A percentile compares a stretch with the other conserved stretches of the same genome.
phyloP scores from a whole-genome alignment of 352 stramenopile genomes.

The Discostella stelligera region DNA sequence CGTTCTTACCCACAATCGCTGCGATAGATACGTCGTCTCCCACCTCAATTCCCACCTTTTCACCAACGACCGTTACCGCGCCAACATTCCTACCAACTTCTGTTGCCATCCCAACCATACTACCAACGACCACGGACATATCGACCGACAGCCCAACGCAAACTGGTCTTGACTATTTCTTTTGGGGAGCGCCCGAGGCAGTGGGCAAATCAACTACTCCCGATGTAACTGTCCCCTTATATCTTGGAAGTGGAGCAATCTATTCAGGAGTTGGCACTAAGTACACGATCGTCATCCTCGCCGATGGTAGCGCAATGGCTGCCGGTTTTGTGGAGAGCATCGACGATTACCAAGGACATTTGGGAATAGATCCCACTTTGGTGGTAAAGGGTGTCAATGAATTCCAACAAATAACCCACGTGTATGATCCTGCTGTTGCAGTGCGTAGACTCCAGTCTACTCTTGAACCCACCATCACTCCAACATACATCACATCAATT shows the following conservation, averaged over 20 bases:
- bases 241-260: constrained; percentile 28
- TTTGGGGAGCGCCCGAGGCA: constrained; percentile 47
- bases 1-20: not conserved
- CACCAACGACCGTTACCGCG: not conserved
- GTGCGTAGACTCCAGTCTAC: not conserved
- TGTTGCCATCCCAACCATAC: not conserved
- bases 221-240: constrained; percentile 28
- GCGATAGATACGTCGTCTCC: not conserved
- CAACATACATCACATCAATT: not conserved
- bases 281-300: constrained; percentile 41
- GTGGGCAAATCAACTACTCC: constrained; percentile 26
- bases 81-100: constrained; percentile 17
- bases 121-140: not conserved
- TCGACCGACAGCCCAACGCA: constrained; percentile 4
- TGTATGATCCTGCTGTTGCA: constrained; percentile 15
- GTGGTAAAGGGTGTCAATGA: constrained; percentile 18
- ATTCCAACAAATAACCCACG: constrained; percentile 18
- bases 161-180: constrained; percentile 30
- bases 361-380: constrained; percentile 24
- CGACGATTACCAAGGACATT: constrained; percentile 40
- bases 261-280: constrained; percentile 23
- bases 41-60: constrained; percentile 1
- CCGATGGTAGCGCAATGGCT: constrained; percentile 25
- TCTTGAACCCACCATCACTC: not conserved
- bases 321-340: constrained; percentile 27